Base-by-base conservation (phyloP, 2,329 filamentous ascomycete genomes). In the Epichloe festucae region DNA sequence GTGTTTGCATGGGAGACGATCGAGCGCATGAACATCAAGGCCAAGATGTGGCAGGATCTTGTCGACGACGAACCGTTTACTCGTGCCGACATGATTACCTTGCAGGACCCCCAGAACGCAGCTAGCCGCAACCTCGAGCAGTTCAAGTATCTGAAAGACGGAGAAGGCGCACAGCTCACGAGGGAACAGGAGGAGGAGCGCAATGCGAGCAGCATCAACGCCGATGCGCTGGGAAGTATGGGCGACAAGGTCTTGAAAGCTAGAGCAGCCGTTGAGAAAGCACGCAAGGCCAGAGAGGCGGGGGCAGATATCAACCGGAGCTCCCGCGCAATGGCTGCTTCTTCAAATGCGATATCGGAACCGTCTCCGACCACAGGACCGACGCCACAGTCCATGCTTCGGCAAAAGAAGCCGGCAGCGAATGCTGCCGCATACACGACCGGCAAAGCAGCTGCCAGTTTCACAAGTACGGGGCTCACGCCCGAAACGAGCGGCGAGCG, bases 1-100 rank as follows among this genome's bases (percentile, higher is more conserved):
- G 93, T 95, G 4, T 98, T 97, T 65, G 84, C 90, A 1, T 96
- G 85, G 80, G 94, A 98, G 62, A 98, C 94, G 1, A 81, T 98
- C 39, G 88, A 97, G 69, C 79, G 87, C 60, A 80, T 98, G 72
- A 98, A 98, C 67, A 85, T 98, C 68, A 97, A 97, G 73, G 78
- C 89, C 48, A 97, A 96, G 77, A 85, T 94, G 72, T 98, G 93
- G 93, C 79, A 76, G 57, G 93, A 98, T 68, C 70, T 98, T 43
- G 78, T 97, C 8, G 88, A 86, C 61, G 91, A 98, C 59, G 77
- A 82, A 55, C 85, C 89, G 53, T 98, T 98, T 62, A 80, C 80
- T 34, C 80, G 93, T 55, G 87, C 87, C 60, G 93, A 98, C 67
- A 91, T 98, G 54, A 95, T 98, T 62, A 96, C 89, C 0, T 73